A percentile compares a stretch with the other conserved stretches of the same genome.
Evolutionary conservation across 805 yeast genomes (phyloP).

Genomic region (Ogataea parapolymorpha): DNA sequence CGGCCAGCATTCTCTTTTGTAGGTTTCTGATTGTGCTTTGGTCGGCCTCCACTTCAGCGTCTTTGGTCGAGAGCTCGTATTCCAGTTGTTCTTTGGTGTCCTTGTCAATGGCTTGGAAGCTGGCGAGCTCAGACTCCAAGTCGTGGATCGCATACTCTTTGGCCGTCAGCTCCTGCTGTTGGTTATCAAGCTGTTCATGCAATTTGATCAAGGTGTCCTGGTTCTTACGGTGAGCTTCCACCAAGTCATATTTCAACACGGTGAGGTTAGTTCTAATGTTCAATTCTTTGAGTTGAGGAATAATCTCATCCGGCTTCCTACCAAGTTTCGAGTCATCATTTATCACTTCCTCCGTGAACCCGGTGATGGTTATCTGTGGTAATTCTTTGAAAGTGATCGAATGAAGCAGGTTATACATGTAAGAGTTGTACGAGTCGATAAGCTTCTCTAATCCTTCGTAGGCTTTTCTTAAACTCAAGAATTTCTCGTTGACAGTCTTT

Average conservation of each 20-base stretch:
- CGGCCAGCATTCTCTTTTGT: conserved; percentile 18
- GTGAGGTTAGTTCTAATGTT: conserved; percentile 35
- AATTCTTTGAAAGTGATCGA: conserved; percentile 22
- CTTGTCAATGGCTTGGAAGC: conserved; percentile 17
- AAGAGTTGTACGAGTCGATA: conserved; percentile 54
- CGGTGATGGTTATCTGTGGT: conserved; percentile 22
- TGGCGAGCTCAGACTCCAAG: conserved; percentile 48
- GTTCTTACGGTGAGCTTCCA: conserved; percentile 42
- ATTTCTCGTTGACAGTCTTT: conserved; percentile 46
- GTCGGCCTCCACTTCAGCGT: conserved; percentile 20
- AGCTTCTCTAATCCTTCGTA: conserved; percentile 50
- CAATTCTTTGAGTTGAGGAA: conserved; percentile 34
- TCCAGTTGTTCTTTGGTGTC: conserved; percentile 19
- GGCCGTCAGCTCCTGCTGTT: conserved; percentile 53
- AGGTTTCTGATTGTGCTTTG: conserved; percentile 15
- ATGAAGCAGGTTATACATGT: conserved; percentile 46
- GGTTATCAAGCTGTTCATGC: conserved; percentile 57
- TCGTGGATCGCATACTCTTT: conserved; percentile 55
- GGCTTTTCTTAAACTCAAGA: conserved; percentile 45
- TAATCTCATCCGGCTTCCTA: conserved; percentile 41
- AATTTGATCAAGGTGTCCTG: conserved; percentile 57
- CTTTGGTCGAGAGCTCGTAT: conserved; percentile 18
- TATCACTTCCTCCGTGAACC: conserved; percentile 25
- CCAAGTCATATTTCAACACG: conserved; percentile 45
- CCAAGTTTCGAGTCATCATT: conserved; percentile 44